These are phyloP conservation scores for Ophiostoma ips DNA, from an alignment of 2,329 filamentous ascomycete species.

Conservation along the genomic window DNA sequence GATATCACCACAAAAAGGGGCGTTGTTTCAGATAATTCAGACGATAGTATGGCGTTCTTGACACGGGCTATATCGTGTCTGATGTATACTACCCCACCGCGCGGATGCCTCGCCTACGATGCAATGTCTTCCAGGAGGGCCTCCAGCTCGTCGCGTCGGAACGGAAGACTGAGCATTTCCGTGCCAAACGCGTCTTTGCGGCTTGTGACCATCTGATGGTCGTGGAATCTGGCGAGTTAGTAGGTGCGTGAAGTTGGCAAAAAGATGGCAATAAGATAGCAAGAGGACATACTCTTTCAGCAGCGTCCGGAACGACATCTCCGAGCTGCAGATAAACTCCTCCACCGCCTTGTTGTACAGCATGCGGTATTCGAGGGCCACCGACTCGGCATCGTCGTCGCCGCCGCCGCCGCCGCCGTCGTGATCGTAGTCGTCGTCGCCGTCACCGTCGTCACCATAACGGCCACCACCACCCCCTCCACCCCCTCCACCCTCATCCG, in stretches of 20 bases:
- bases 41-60: too few species aligned
- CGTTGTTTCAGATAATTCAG: too few species aligned
- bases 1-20: too few species aligned
- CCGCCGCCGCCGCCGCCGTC: conserved; percentile 44
- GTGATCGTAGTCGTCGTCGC: conserved; percentile 82
- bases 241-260: conserved; percentile 11
- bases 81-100: too few species aligned
- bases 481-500: conserved; percentile 40
- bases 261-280: background rate
- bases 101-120: too few species aligned
- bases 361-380: conserved; percentile 76
- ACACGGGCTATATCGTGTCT: too few species aligned
- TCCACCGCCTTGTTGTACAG: conserved; percentile 92
- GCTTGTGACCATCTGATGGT: conserved; percentile 93
- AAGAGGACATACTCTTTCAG: conserved; percentile 61
- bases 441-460: conserved; percentile 42
- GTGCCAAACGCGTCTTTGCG: conserved; percentile 74
- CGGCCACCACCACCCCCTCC: conserved; percentile 33
- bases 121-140: conserved; percentile 66
- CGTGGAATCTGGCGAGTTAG: conserved; percentile 57
- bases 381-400: conserved; percentile 34
- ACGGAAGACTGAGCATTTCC: conserved; percentile 73
- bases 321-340: conserved; percentile 92
- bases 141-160: conserved; percentile 79
- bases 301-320: conserved; percentile 87